Conservation (phyloP, 768 basidiomycete genomes). For the Sistotremastrum niveocremeum region DNA sequence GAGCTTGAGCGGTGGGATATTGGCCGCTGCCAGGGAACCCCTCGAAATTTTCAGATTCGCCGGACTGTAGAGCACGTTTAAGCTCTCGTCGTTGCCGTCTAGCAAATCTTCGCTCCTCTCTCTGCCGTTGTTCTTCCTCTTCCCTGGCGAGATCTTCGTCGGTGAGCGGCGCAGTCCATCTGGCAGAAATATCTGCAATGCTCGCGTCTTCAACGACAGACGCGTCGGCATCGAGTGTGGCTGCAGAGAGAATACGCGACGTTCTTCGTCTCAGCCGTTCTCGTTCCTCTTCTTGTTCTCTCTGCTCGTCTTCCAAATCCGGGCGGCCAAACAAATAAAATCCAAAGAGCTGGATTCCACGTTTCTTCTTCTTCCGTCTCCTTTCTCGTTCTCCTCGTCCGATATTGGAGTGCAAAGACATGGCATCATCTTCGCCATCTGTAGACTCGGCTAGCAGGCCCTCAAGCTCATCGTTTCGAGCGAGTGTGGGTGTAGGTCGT, state of each 20-base stretch:
- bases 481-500: constrained; percentile 16
- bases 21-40: constrained; percentile 49
- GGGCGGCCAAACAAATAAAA: constrained; percentile 53
- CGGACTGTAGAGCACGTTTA: constrained; percentile 25
- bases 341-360: constrained; percentile 45
- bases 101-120: constrained; percentile 34
- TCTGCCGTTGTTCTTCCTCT: constrained; percentile 18
- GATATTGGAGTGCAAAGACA: constrained; percentile 55
- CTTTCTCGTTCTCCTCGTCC: constrained; percentile 21
- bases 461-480: constrained; percentile 32
- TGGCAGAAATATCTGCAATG: constrained; percentile 37
- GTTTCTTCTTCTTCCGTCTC: constrained; percentile 20
- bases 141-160: constrained; percentile 19
- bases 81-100: constrained; percentile 33
- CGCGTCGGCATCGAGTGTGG: constrained; percentile 59
- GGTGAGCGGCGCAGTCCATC: constrained; percentile 16
- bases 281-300: constrained; percentile 27
- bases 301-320: constrained; percentile 47
- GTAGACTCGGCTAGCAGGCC: constrained; percentile 30
- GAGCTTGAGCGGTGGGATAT: constrained; percentile 5
- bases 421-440: constrained; percentile 44
- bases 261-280: constrained; percentile 4
- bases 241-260: constrained; percentile 12
- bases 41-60: constrained; percentile 36
- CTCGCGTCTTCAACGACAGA: constrained; percentile 45